These are phyloP conservation scores for Blastobotrys indianensis DNA, from an alignment of 1,139 yeast genomes.

Conservation along the genomic window DNA sequence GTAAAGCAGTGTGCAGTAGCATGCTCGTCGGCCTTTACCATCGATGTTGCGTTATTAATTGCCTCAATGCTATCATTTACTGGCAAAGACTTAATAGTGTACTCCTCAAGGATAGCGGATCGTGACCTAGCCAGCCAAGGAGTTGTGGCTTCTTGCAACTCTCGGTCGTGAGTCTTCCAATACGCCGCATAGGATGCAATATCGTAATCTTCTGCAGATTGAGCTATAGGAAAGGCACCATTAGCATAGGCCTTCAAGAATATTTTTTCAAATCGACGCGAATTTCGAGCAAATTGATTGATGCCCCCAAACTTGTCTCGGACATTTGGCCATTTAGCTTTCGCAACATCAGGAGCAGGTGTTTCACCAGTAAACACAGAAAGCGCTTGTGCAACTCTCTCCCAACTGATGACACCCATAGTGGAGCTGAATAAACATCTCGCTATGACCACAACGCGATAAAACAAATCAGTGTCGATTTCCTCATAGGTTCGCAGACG, in stretches of 20 bases:
- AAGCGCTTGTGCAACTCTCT: conserved; percentile 45
- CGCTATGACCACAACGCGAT: conserved; percentile 57
- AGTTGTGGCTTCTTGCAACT: conserved; percentile 17
- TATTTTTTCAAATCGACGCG: conserved; percentile 54
- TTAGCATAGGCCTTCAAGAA: conserved; percentile 49
- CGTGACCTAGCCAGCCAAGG: conserved; percentile 35
- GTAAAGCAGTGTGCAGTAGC: conserved; percentile 19
- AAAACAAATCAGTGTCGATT: conserved; percentile 44
- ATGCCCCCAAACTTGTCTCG: conserved; percentile 52
- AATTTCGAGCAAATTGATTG: conserved; percentile 47
- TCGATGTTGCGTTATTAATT: conserved; percentile 22
- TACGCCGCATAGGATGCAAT: conserved; percentile 45
- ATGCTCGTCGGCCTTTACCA: conserved; percentile 28
- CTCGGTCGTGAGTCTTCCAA: conserved; percentile 52
- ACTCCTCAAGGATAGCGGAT: background rate
- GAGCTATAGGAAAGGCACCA: conserved; percentile 40
- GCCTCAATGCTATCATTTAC: conserved; percentile 19
- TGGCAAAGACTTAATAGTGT: conserved; percentile 23
- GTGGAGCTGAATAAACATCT: conserved; percentile 45
- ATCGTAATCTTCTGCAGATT: conserved; percentile 45
- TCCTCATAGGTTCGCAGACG: conserved; percentile 25
- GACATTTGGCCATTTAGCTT: conserved; percentile 57
- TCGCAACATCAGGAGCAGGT: conserved; percentile 38
- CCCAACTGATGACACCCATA: conserved; percentile 50
- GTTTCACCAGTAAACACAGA: conserved; percentile 18